Evolutionary conservation across 129 eudicot genomes (phyloP).

Genomic region (Pittosporum tobira): DNA sequence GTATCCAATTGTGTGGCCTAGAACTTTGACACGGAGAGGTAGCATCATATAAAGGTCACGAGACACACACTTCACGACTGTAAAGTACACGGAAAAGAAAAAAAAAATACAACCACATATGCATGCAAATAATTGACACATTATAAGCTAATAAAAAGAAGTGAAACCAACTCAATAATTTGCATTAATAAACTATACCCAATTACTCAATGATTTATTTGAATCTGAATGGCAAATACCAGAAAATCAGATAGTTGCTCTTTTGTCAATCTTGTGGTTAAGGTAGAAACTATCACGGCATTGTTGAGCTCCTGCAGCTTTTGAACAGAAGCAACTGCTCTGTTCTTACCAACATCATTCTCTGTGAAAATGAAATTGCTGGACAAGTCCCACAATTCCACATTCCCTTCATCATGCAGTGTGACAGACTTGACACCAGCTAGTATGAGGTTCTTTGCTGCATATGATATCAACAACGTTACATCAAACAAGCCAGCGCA

Average conservation of each 20-base stretch:
- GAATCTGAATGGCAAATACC: constrained; percentile 27
- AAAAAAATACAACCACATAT: background rate
- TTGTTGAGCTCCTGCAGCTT: constrained; percentile 94
- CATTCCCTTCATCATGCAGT: constrained; percentile 85
- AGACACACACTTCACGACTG: no score
- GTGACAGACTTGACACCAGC: constrained; percentile 95
- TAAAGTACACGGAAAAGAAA: no score
- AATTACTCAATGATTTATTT: background rate
- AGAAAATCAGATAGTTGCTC: constrained; percentile 78
- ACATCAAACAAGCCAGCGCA: constrained; percentile 3
- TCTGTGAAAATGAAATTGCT: constrained; percentile 80
- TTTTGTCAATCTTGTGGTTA: constrained; percentile 61
- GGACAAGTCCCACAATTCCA: constrained; percentile 92
- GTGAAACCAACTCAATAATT: background rate
- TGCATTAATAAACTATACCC: background rate
- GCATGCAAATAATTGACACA: background rate
- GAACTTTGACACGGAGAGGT: no score
- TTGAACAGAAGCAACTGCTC: constrained; percentile 74
- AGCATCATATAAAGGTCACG: no score
- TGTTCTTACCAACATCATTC: constrained; percentile 82
- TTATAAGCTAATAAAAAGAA: background rate
- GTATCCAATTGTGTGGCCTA: no score
- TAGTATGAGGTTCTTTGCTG: constrained; percentile 85
- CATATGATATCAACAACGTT: constrained; percentile 8
- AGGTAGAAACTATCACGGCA: constrained; percentile 66